Percentiles rank a stretch among this genome's conserved stretches.
Evolutionary conservation across 208 protist genomes (phyloP).

Genomic region (Zelonia costaricensis): DNA sequence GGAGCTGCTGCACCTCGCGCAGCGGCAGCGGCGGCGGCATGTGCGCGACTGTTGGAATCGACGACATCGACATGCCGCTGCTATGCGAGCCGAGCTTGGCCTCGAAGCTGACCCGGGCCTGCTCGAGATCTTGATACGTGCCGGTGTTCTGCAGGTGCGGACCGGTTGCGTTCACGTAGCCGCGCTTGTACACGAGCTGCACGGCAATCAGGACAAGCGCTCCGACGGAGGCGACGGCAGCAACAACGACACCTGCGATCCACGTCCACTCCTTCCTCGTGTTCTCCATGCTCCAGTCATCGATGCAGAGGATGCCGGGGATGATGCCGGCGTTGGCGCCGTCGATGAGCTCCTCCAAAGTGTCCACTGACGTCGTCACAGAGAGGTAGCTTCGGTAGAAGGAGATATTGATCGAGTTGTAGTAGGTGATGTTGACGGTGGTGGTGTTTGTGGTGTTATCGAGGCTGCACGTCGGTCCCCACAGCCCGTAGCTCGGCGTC

Average conservation of each 20-base stretch:
- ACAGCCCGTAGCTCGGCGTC: neutral
- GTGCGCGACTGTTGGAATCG: neutral
- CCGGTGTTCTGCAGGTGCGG: slow-evolving; percentile 6
- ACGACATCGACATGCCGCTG: neutral
- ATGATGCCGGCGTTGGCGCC: slow-evolving; percentile 11
- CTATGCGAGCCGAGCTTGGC: neutral
- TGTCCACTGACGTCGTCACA: slow-evolving; percentile 1
- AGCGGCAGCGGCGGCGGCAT: slow-evolving; percentile 11
- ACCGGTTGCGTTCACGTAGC: neutral
- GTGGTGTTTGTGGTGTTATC: slow-evolving; percentile 1
- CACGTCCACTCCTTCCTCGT: slow-evolving; percentile 4
- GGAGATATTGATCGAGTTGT: neutral
- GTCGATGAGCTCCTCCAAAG: neutral
- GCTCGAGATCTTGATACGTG: slow-evolving; percentile 9
- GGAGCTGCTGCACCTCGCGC: neutral
- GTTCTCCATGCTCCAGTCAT: slow-evolving; percentile 5
- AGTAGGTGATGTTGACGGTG: neutral
- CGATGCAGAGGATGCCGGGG: slow-evolving; percentile 1
- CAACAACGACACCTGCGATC: slow-evolving; percentile 20
- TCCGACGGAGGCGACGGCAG: neutral
- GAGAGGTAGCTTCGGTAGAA: slow-evolving; percentile 21
- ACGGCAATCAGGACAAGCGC: slow-evolving; percentile 8
- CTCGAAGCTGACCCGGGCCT: neutral
- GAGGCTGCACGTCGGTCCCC: no score
- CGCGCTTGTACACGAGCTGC: slow-evolving; percentile 10